Base-by-base conservation (phyloP, 176 grass and related monocot species). In the Musa troglodytarum region DNA sequence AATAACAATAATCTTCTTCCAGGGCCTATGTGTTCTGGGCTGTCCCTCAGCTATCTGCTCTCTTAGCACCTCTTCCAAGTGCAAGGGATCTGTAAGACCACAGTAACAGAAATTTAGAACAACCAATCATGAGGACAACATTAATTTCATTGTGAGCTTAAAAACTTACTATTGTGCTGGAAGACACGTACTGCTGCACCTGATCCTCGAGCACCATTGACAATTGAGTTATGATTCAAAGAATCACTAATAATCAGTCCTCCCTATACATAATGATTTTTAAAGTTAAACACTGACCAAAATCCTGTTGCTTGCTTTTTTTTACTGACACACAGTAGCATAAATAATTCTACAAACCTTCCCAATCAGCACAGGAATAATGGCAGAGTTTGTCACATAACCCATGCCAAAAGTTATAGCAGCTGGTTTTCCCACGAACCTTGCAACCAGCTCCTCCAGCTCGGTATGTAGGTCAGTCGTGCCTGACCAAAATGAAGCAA, bases 1-100 rank as follows among this genome's bases (percentile, higher is more conserved):
- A 80, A 95, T 88, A 50, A 95, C 88, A 80, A 96, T 87, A 52
- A 96, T 96, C 83, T 92, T 96, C 78, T 89, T 96, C 92, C 92
- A 96, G 29, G 85, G 79, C 75, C 82, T 82, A 76, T 89, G 84
- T 43, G 84, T 96, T 71, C 88, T 65, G 77, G 92, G 92, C 53
- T 95, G 92, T 61, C 92, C 88, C 49, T 78, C 81, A 72, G 92
- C 81, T 81, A 95, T 95, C 80, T 96, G 84, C 76, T 96, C 80
- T 78, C 92, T 92, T 72, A 96, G 50, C 7, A 96, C 89, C 68
- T 92, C 86, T 86, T 96, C 89, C 75, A 96, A 80, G 84, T 96
- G 89, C 14, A 86, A 83, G 52, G 89, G 83, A 71, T 85, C 92
- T 95, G 74, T 2, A 87, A 57, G 54, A 17, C n/a, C 34, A 62